Base-by-base conservation (phyloP, 352 stramenopile species). In the Phytophthora vignae region DNA sequence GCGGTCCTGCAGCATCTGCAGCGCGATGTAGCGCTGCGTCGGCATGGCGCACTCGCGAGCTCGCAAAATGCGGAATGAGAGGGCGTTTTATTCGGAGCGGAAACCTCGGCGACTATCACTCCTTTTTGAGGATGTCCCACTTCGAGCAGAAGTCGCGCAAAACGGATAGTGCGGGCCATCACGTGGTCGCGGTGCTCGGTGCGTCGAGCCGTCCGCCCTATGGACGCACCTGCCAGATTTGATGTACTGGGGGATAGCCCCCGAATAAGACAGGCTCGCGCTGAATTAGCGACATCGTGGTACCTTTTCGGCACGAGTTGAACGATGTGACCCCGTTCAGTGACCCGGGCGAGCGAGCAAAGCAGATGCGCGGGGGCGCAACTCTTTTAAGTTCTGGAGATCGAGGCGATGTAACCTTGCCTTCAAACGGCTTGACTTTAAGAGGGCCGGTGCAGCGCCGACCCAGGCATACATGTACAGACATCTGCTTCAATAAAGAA, bases 1-100 rank as follows among this genome's bases (percentile, higher is more conserved):
- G 31, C 69, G 64, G 50, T 64, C 64, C 57, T 80, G 64, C 29
- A 78, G 64, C 68, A 82, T 82, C 33, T 77, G 60, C 29, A 78
- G 67, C 46, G 60, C 62, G 17, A 81, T 69, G 70, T 71, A 74
- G 56, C 73, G 64, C 67, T 76, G 66, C 55, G 54, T 71, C 17
- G 67, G 58, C 70, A 78, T 76, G 36, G 9, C 59, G 66, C 38
- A 10, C 3, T 22, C 10, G 46, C 46, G 46, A 63, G 40, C 29
- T 2, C 19, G 55, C 42, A 61, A 61, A 71, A 29, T 55, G 65
- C 50, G 40, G 27, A 71, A 66, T 76, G 59, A 31, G 29, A 36
- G 21, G 21, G 50, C 50, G 12, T 22, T 56, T 22, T 56, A 56
- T 56, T 56, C 50, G 50, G 22, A 56, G 50, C 50, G 50, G 50